Evolutionary conservation across 2,329 filamentous ascomycete genomes (phyloP), one percentile per base, ranked within the genome.

Genomic region (Torrubiella hemipterigena): DNA sequence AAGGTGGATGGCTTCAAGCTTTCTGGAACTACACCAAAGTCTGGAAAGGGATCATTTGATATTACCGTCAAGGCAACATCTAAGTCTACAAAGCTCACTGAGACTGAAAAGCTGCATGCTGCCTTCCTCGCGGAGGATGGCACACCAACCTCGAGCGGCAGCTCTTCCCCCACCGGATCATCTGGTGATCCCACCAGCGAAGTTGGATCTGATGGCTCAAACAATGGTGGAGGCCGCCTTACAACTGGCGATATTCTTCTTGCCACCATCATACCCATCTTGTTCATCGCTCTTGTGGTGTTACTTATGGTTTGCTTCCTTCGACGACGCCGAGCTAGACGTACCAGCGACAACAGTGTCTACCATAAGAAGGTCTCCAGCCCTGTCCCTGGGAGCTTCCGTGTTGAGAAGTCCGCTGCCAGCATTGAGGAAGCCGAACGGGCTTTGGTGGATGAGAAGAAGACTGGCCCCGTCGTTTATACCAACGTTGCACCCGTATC

Each of bases 221-320:
- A 42, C 2, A 30, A 38, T 10, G 30, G 37, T 22, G 22, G 33
- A n/a, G 37, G 39, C 8, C 49, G 44, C 17, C 27, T 55, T 6
- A 49, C 40, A 15, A 58, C 46, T 4, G 44, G 44, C 15, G 46
- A 53, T 4, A 52, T 65, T 15, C 45, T 67, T 6, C 42, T 65
- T 11, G 63, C 60, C 1, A 56, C 61, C 3, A 51, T 67, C 3
- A 46, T 68, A 3, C 63, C 63, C 3, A 39, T 66, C 11, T 38
- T 64, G 1, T 43, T 53, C 14, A 33, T 59, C 9, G 38, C 53
- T 0, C 37, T 58, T 5, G 36, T 55, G 7, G 38, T 55, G 13
- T 42, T 54, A 39, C 36, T 57, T 3, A 37, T 57, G 6, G 37
- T 52, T 15, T 59, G 49, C 35, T 50, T 52, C 32, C 34, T 55